phyloP scores from a whole-genome alignment of 2,329 filamentous ascomycete species.

The Hymenoscyphus occultus region DNA sequence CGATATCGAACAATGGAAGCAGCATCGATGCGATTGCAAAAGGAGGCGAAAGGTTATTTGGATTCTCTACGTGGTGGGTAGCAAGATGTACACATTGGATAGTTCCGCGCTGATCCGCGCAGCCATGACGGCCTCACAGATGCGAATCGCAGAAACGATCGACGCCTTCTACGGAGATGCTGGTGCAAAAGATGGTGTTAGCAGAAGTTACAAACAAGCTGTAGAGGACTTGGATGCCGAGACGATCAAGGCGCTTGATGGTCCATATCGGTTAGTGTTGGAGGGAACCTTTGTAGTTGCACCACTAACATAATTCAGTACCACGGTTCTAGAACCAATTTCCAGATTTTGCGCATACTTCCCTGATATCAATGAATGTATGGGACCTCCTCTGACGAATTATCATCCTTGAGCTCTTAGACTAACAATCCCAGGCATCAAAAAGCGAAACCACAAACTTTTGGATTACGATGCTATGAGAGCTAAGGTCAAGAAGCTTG shows the following conservation, averaged over 20 bases:
- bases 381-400: conserved; percentile 27
- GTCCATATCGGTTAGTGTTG: conserved; percentile 73
- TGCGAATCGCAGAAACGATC: conserved; percentile 98
- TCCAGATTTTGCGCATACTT: conserved; percentile 97
- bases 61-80: conserved; percentile 81
- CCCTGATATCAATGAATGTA: conserved; percentile 96
- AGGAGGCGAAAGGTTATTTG: conserved; percentile 96
- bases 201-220: conserved; percentile 95
- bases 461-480: conserved; percentile 97
- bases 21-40: conserved; percentile 86
- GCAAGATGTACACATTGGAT: neutral
- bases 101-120: conserved; percentile 19
- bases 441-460: conserved; percentile 97
- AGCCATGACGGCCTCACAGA: conserved; percentile 99
- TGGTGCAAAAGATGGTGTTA: conserved; percentile 91
- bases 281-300: neutral
- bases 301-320: conserved; percentile 46
- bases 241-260: conserved; percentile 96
- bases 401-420: neutral
- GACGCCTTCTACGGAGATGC: conserved; percentile 98
- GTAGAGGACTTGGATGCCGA: conserved; percentile 97
- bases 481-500: conserved; percentile 93
- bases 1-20: conserved; percentile 98
- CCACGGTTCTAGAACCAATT: conserved; percentile 94
- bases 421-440: conserved; percentile 64